Base-by-base conservation (phyloP, 1,139 yeast genomes). In the Protomyces pachydermus region DNA sequence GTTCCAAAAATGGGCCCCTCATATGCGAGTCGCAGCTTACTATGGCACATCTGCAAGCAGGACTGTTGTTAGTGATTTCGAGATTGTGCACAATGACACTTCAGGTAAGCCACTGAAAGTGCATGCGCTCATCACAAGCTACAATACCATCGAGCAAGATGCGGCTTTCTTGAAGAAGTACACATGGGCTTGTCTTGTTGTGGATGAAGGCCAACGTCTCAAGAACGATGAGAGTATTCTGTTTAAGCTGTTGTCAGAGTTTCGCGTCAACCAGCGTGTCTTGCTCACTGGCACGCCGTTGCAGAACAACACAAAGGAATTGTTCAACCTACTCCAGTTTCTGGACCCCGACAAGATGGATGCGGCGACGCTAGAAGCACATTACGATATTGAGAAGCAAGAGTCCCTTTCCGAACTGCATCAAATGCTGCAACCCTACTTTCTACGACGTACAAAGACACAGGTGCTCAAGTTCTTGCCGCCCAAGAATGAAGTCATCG, bases 151-250 rank as follows among this genome's bases (percentile, higher is more conserved):
- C 70, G 86, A 87, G 68, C 85, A 85, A 69, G 96, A 88, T 72
- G 81, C 85, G 69, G 84, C 87, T 4, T 74, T 87, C 42, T 77
- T 88, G 65, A 78, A 88, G 8, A 85, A 84, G 70, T 80, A 85
- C 65, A 84, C 82, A 70, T 88, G 93, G 91, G 86, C 86, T 48
- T 91, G 87, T 74, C 87, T 88, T 91, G 86, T 88, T 67, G 88
- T 88, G 68, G 96, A 88, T 77, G 96, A 88, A 77, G 96, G 95
- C 70, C 95, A 88, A 74, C 82, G 95, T 76, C 85, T 88, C 88
- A 88, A 88, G 73, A 88, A 88, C 74, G 80, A 89, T 1, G 86
- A 83, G 69, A 86, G 93, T 16, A 87, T 87, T 72, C 78, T 88
- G 65, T 86, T 91, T 0, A 81, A 80, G 66, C 86, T 93, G 1